Evolutionary conservation across 441 rosid genomes (phyloP).

Genomic region (Erodium moschatum): DNA sequence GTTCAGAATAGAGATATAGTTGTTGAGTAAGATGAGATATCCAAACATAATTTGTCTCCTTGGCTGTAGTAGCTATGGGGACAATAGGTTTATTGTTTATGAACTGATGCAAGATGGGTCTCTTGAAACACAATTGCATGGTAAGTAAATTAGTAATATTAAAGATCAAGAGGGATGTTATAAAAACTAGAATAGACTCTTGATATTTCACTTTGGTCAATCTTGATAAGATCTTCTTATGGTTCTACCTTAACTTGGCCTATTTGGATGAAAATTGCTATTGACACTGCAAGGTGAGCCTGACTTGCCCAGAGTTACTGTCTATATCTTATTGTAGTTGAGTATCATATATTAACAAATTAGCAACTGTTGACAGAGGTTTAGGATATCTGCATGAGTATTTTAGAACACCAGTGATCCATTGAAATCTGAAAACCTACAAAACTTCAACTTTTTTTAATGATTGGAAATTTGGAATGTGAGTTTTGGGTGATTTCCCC

Average conservation of each 20-base stretch:
- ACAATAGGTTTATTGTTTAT: slow-evolving; percentile 55
- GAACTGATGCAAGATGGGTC: slow-evolving; percentile 91
- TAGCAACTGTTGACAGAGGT: slow-evolving; percentile 41
- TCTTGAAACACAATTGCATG: slow-evolving; percentile 64
- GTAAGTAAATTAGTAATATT: slow-evolving; percentile 32
- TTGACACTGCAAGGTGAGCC: no score
- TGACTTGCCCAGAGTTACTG: not conserved
- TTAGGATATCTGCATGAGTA: slow-evolving; percentile 88
- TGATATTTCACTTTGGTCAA: slow-evolving; percentile 13
- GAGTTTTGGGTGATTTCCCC: no score
- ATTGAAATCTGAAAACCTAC: slow-evolving; percentile 77
- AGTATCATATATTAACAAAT: slow-evolving; percentile 5
- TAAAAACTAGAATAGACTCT: no score
- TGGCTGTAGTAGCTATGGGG: slow-evolving; percentile 63
- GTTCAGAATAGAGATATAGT: slow-evolving; percentile 75
- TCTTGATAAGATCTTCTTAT: slow-evolving; percentile 47
- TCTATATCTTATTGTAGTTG: not conserved
- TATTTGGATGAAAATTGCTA: slow-evolving; percentile 67
- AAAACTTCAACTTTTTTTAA: no score
- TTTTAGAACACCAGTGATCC: slow-evolving; percentile 69
- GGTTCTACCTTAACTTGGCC: slow-evolving; percentile 67
- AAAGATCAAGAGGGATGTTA: no score
- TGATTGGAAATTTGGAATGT: no score
- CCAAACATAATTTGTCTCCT: slow-evolving; percentile 61
- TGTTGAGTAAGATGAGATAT: slow-evolving; percentile 62